Evolutionary conservation across 139 green algal species (phyloP), one percentile per base, ranked within the genome.

Genomic region (Coelastrella sp.): DNA sequence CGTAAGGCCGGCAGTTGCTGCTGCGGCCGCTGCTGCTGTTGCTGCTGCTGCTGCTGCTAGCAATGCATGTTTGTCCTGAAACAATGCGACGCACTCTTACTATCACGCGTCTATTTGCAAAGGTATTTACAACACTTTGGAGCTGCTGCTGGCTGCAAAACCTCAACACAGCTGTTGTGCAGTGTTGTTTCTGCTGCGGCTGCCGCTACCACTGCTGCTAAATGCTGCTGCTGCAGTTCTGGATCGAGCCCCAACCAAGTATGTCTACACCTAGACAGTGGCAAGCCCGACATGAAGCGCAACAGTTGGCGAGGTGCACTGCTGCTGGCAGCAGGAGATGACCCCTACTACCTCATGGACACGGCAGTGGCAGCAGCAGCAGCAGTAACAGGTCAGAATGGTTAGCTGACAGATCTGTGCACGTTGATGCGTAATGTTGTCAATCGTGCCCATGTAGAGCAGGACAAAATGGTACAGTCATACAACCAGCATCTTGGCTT

Each of bases 341-440:
- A 96, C 65, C 93, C 95, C 5, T 96, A 89, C 16, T 57, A 56
- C 10, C 92, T 97, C 4, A 73, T 96, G 7, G 93, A 96, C 17
- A 79, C 61, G 3, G 92, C 95, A 20, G 90, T 96, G 64, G 86
- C 88, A 10, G 90, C 66, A 61, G 95, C 95, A n/a, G 95, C 94
- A 61, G 19, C 56, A 20, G 83, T 93, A 14, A 93, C 90, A 61
- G 94, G 94, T 68, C n/a, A 76, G 61, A 68, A 68, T 68, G 7
- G 10, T 68, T 10, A 68, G n/a, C n/a, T n/a, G n/a, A n/a, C n/a
- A n/a, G n/a, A n/a, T n/a, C n/a, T n/a, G n/a, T n/a, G n/a, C n/a
- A n/a, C n/a, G n/a, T n/a, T n/a, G n/a, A n/a, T n/a, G n/a, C n/a
- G n/a, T n/a, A n/a, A n/a, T n/a, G n/a, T n/a, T n/a, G n/a, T n/a